These are phyloP conservation scores for Liquidambar formosana DNA, from an alignment of 164 flowering plant genomes.

Conservation along the genomic window DNA sequence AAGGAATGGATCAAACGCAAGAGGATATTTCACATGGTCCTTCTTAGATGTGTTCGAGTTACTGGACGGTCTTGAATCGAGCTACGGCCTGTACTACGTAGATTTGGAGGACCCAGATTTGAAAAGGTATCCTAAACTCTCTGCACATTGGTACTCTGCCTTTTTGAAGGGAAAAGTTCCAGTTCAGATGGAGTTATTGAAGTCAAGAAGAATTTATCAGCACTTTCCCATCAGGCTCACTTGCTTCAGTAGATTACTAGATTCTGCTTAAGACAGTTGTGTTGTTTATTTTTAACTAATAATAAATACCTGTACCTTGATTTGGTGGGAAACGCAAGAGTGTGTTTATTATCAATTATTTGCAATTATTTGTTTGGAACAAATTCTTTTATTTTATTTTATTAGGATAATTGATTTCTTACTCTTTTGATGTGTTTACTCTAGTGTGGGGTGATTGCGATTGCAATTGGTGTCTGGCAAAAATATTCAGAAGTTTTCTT, in stretches of 20 bases:
- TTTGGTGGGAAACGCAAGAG: no score
- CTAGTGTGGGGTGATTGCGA: no score
- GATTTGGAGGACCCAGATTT: conserved; percentile 42
- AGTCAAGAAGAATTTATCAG: conserved; percentile 2
- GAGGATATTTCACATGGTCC: conserved; percentile 53
- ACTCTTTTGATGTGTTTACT: no score
- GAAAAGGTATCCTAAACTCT: conserved; percentile 41
- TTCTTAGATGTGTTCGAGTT: conserved; percentile 48
- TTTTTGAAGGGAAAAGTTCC: conserved; percentile 42
- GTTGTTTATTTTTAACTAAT: neutral
- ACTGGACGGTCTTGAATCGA: conserved; percentile 24
- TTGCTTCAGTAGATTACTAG: conserved; percentile 9
- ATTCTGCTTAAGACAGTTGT: neutral
- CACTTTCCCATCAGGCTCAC: neutral
- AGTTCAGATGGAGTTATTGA: conserved; percentile 4
- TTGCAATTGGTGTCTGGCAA: no score
- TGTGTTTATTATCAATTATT: no score
- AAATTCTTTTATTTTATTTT: no score
- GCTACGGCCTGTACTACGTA: conserved; percentile 46
- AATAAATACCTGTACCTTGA: no score
- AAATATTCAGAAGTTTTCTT: no score
- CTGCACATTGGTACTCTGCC: conserved; percentile 46
- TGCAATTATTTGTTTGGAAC: no score
- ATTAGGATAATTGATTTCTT: no score
- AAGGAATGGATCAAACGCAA: conserved; percentile 54